These are phyloP conservation scores for Cokeromyces recurvatus DNA, from an alignment of 371 early-diverging fungal genomes.

Conservation along the genomic window DNA sequence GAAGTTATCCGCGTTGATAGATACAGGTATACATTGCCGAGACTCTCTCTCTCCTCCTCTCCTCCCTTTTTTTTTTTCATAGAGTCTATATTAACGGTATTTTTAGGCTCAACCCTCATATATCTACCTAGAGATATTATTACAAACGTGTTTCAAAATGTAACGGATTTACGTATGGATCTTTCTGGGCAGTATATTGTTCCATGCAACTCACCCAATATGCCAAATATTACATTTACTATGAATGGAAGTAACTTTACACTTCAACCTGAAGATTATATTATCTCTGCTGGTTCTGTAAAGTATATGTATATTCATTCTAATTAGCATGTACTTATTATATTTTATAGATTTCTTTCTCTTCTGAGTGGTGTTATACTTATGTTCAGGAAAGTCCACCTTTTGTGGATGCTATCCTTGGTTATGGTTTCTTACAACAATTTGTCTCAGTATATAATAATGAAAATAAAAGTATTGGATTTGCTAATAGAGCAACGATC, in stretches of 20 bases:
- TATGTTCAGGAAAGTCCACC: slow-evolving; percentile 36
- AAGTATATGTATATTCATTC: neutral
- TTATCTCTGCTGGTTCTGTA: slow-evolving; percentile 28
- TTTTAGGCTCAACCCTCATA: slow-evolving; percentile 32
- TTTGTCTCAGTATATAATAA: slow-evolving; percentile 39
- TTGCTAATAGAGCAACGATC: slow-evolving; percentile 19
- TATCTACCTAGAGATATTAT: slow-evolving; percentile 26
- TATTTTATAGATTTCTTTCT: slow-evolving; percentile 8
- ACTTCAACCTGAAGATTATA: slow-evolving; percentile 27
- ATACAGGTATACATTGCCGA: too few relatives aligned
- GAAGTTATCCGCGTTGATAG: slow-evolving; percentile 23
- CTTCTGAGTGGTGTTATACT: slow-evolving; percentile 25
- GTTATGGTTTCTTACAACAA: slow-evolving; percentile 44
- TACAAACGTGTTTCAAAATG: slow-evolving; percentile 8
- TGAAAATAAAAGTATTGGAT: slow-evolving; percentile 33
- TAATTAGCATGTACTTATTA: too few relatives aligned
- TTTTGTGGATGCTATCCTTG: slow-evolving; percentile 34
- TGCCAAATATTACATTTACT: slow-evolving; percentile 21
- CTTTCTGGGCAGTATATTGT: slow-evolving; percentile 26
- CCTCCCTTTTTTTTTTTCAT: too few relatives aligned
- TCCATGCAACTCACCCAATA: slow-evolving; percentile 21
- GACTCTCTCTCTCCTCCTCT: too few relatives aligned
- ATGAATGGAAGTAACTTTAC: slow-evolving; percentile 18
- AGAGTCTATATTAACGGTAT: too few relatives aligned
- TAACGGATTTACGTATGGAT: slow-evolving; percentile 15